phyloP scores from a whole-genome alignment of 306 rosid genomes.

The Quercus aquifolioides region DNA sequence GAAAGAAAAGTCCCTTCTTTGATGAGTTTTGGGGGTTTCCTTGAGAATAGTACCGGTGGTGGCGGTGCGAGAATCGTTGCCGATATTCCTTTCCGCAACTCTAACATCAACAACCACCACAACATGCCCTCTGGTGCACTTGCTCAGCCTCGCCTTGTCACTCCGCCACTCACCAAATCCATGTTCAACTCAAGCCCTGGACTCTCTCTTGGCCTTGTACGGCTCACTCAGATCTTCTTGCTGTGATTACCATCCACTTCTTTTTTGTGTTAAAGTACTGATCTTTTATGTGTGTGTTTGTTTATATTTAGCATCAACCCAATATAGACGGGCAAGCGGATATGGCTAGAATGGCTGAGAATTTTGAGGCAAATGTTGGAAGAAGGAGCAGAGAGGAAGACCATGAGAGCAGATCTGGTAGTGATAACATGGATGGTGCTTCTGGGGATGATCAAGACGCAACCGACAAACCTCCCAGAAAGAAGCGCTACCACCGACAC shows the following conservation, averaged over 20 bases:
- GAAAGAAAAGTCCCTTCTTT: conserved; percentile 33
- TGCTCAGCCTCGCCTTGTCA: conserved; percentile 64
- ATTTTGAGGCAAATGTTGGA: conserved; percentile 47
- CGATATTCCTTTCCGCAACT: conserved; percentile 54
- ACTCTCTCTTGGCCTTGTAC: conserved; percentile 86
- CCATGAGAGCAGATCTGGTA: conserved; percentile 93
- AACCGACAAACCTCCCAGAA: conserved; percentile 69
- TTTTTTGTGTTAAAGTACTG: background rate
- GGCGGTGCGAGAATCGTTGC: conserved; percentile 62
- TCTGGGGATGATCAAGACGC: conserved; percentile 95
- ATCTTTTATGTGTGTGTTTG: background rate
- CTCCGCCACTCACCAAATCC: conserved; percentile 81
- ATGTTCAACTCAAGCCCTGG: conserved; percentile 86
- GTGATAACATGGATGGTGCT: conserved; percentile 87
- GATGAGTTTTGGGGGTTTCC: conserved; percentile 97
- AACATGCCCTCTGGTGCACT: conserved; percentile 72
- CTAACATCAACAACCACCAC: conserved; percentile 20
- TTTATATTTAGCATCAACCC: conserved; percentile 41
- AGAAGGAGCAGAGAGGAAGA: conserved; percentile 87
- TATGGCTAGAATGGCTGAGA: conserved; percentile 51
- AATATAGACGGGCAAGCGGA: conserved; percentile 79
- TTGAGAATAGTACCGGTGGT: conserved; percentile 61
- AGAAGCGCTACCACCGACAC: conserved; percentile 95
- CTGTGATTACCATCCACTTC: background rate
- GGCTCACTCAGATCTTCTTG: conserved; percentile 6